Evolutionary conservation across 2,329 filamentous ascomycete genomes (phyloP).

Genomic region (Chrysosporium keratinophilum): DNA sequence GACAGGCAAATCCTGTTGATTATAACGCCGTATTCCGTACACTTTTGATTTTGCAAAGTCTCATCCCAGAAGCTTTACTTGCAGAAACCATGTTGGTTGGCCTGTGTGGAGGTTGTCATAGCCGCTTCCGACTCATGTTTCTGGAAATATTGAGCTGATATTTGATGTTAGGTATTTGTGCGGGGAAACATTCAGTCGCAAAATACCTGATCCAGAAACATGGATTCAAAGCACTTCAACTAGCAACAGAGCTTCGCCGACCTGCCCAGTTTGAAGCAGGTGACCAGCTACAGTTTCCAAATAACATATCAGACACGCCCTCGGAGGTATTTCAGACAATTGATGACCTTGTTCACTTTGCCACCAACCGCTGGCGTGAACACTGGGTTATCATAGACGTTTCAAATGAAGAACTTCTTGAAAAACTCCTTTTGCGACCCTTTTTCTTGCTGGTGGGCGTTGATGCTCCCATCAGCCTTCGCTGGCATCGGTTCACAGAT

Average conservation of each 20-base stretch:
- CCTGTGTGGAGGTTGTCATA: slow-evolving; percentile 39
- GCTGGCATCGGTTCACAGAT: slow-evolving; percentile 67
- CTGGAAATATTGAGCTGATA: not conserved
- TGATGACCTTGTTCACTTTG: slow-evolving; percentile 66
- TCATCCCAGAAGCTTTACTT: no score
- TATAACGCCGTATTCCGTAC: no score
- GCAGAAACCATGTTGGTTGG: slow-evolving; percentile 44
- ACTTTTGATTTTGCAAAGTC: no score
- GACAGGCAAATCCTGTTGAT: no score
- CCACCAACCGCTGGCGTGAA: slow-evolving; percentile 72
- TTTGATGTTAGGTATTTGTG: slow-evolving; percentile 61
- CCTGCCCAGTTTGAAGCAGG: not conserved
- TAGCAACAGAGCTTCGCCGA: slow-evolving; percentile 31
- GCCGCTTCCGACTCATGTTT: not conserved
- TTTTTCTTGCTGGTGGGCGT: slow-evolving; percentile 91
- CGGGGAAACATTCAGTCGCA: slow-evolving; percentile 83
- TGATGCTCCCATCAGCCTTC: slow-evolving; percentile 74
- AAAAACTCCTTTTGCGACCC: slow-evolving; percentile 65
- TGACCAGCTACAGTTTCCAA: slow-evolving; percentile 7
- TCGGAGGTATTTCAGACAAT: slow-evolving; percentile 48
- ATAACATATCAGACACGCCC: not conserved
- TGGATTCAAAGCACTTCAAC: slow-evolving; percentile 63
- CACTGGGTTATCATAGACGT: slow-evolving; percentile 82
- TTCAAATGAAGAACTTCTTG: slow-evolving; percentile 59
- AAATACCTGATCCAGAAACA: slow-evolving; percentile 77